Evolutionary conservation across 106 monocot genomes (phyloP).

Genomic region (Dioscorea zingiberensis): DNA sequence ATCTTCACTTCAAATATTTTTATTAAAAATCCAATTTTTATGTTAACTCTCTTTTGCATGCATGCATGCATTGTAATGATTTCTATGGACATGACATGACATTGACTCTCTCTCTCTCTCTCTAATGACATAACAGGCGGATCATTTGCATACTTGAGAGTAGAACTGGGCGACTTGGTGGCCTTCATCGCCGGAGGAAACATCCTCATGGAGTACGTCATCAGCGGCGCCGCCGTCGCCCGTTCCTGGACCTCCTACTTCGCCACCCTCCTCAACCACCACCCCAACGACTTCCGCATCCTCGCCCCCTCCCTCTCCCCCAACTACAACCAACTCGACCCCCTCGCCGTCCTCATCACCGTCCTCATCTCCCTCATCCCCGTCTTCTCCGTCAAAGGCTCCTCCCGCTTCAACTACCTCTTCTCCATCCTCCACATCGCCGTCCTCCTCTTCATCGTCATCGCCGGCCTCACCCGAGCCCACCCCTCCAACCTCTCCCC

Average conservation of each 20-base stretch:
- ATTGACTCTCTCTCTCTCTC: no score
- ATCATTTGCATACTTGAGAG: slow-evolving; percentile 83
- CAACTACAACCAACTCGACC: slow-evolving; percentile 72
- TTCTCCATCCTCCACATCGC: slow-evolving; percentile 65
- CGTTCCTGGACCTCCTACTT: slow-evolving; percentile 94
- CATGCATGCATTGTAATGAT: no score
- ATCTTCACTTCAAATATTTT: no score
- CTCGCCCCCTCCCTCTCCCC: slow-evolving; percentile 36
- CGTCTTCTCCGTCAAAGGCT: slow-evolving; percentile 58
- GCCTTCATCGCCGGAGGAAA: slow-evolving; percentile 93
- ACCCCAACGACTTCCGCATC: slow-evolving; percentile 75
- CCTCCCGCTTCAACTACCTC: slow-evolving; percentile 83
- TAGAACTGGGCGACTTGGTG: slow-evolving; percentile 93
- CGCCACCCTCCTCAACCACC: slow-evolving; percentile 73
- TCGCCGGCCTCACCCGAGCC: slow-evolving; percentile 72
- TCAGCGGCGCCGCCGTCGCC: slow-evolving; percentile 81
- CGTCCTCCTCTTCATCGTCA: slow-evolving; percentile 68
- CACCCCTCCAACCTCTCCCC: slow-evolving; percentile 42
- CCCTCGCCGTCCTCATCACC: slow-evolving; percentile 80
- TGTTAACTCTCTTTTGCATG: no score
- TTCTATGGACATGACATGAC: no score
- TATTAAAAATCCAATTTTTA: no score
- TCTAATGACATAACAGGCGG: no score
- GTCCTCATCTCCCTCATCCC: slow-evolving; percentile 38
- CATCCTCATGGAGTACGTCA: slow-evolving; percentile 88